Evolutionary conservation across 768 basidiomycete species (phyloP).

Genomic region (Phlegmacium glaucopus): DNA sequence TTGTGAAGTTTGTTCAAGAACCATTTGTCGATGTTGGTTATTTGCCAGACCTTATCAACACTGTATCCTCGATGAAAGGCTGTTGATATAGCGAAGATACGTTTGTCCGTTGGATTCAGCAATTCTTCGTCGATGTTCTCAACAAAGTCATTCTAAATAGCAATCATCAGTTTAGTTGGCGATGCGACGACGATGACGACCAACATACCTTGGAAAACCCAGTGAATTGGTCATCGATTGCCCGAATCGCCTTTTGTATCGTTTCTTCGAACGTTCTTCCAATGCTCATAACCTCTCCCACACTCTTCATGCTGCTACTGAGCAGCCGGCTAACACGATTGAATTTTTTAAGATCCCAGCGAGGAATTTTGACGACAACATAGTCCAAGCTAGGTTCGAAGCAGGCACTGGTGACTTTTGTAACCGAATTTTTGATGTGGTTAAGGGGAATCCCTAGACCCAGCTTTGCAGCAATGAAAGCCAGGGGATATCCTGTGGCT

Average conservation of each 20-base stretch:
- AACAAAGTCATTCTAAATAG: constrained; percentile 74
- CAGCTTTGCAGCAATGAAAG: constrained; percentile 97
- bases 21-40: constrained; percentile 99
- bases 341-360: constrained; percentile 99
- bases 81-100: constrained; percentile 92
- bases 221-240: constrained; percentile 92
- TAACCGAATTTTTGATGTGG: constrained; percentile 97
- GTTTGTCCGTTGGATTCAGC: constrained; percentile 92
- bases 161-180: constrained; percentile 1
- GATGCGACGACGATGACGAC: background rate
- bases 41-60: constrained; percentile 94
- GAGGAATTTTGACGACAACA: constrained; percentile 96
- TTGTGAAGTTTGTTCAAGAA: constrained; percentile 88
- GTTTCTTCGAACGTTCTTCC: constrained; percentile 98
- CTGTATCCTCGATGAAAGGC: constrained; percentile 92
- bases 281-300: constrained; percentile 99
- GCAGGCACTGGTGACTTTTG: constrained; percentile 94
- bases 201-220: constrained; percentile 81
- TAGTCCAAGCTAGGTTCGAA: constrained; percentile 99
- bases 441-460: constrained; percentile 96
- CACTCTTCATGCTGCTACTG: constrained; percentile 97
- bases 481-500: constrained; percentile 96
- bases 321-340: constrained; percentile 86
- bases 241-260: constrained; percentile 95
- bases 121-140: constrained; percentile 93